A percentile compares a stretch with the other conserved stretches of the same genome.
Conservation (phyloP, 2,329 filamentous ascomycete genomes). For the Pseudocercospora musae region DNA sequence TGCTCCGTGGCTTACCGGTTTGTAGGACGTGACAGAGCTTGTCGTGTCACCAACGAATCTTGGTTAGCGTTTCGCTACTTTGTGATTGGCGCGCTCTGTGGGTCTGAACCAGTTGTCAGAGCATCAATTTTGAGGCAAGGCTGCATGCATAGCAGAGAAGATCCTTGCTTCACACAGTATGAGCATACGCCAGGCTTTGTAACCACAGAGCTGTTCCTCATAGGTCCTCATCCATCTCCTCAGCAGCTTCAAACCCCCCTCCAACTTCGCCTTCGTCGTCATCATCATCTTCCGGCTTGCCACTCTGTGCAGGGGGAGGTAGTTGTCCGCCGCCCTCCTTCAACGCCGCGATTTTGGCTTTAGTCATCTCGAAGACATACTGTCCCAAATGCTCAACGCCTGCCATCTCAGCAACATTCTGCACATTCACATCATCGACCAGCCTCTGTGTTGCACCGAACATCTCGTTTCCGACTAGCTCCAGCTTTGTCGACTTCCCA, state of each 20-base stretch:
- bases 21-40: too few species aligned
- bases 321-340: slow-evolving; percentile 41
- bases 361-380: slow-evolving; percentile 96
- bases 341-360: slow-evolving; percentile 61
- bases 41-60: too few species aligned
- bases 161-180: too few species aligned
- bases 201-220: not conserved
- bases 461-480: slow-evolving; percentile 80
- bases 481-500: slow-evolving; percentile 63
- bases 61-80: too few species aligned
- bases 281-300: slow-evolving; percentile 13
- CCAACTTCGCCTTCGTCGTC: slow-evolving; percentile 34
- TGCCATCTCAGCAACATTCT: slow-evolving; percentile 65
- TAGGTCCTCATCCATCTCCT: slow-evolving; percentile 14
- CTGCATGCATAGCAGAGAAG: too few species aligned
- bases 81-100: too few species aligned
- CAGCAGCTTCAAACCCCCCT: slow-evolving; percentile 28
- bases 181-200: too few species aligned
- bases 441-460: slow-evolving; percentile 61
- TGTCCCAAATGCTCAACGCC: slow-evolving; percentile 90
- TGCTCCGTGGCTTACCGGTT: too few species aligned
- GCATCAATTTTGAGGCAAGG: too few species aligned
- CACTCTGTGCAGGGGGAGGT: slow-evolving; percentile 21
- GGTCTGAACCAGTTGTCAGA: too few species aligned
- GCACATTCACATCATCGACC: slow-evolving; percentile 46